A percentile compares a stretch with the other conserved stretches of the same genome.
These are phyloP conservation scores for Ceratocystis lukuohia DNA, from an alignment of 2,329 filamentous ascomycete genomes.

Conservation along the genomic window DNA sequence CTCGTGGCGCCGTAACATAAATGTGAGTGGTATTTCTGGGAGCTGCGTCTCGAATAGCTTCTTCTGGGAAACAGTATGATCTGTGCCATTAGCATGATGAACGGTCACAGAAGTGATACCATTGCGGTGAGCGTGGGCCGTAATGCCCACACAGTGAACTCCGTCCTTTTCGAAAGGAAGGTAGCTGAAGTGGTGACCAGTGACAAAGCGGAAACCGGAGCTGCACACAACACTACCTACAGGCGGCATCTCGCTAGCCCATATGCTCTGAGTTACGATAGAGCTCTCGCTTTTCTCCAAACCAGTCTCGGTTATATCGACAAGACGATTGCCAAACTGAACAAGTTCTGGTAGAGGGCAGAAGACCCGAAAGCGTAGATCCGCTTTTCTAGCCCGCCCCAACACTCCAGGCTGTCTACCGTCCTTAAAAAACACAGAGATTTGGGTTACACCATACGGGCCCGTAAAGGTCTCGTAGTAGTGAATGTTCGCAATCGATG, in stretches of 20 bases:
- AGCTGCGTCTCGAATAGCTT: neutral
- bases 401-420: neutral
- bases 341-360: neutral
- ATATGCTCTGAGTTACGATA: neutral
- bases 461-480: neutral
- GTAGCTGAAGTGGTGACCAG: slow-evolving; percentile 5
- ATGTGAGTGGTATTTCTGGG: neutral
- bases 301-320: neutral
- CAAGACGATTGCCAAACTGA: neutral
- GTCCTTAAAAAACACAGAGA: neutral
- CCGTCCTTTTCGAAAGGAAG: slow-evolving; percentile 6
- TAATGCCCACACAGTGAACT: neutral
- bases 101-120: neutral
- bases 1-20: slow-evolving; percentile 1
- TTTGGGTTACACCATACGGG: neutral
- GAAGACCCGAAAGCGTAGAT: neutral
- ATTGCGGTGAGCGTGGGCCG: neutral
- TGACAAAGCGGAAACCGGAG: neutral
- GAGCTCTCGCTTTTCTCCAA: neutral
- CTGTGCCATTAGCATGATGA: neutral
- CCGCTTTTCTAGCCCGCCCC: neutral
- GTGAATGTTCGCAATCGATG: neutral
- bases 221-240: neutral
- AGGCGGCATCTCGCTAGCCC: slow-evolving; percentile 5
- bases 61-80: neutral